These are phyloP conservation scores for Solanum hybrid DNA, from an alignment of 305 asterid species.

Conservation along the genomic window DNA sequence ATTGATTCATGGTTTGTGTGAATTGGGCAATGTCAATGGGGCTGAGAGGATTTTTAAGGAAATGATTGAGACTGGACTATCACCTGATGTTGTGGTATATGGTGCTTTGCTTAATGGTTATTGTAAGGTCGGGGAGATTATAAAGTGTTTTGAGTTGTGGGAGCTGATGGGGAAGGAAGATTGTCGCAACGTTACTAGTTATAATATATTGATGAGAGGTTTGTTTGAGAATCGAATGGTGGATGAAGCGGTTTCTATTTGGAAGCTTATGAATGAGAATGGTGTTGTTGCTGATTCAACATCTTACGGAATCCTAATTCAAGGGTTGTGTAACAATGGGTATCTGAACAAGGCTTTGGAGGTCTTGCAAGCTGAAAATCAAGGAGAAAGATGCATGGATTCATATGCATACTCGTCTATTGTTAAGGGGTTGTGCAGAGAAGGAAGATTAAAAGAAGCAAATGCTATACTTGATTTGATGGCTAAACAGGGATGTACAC, in stretches of 20 bases:
- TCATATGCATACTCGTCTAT: slow-evolving; percentile 61
- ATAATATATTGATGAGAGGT: slow-evolving; percentile 62
- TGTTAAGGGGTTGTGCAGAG: slow-evolving; percentile 54
- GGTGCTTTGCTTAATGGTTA: slow-evolving; percentile 65
- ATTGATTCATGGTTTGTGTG: slow-evolving; percentile 72
- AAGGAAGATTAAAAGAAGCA: slow-evolving; percentile 64
- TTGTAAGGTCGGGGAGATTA: slow-evolving; percentile 36
- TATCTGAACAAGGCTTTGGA: slow-evolving; percentile 43
- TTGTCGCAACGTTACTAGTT: slow-evolving; percentile 58
- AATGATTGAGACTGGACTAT: slow-evolving; percentile 40
- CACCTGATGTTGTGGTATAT: slow-evolving; percentile 59
- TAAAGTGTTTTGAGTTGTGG: slow-evolving; percentile 54
- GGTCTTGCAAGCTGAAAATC: slow-evolving; percentile 45
- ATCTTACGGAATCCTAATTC: slow-evolving; percentile 52
- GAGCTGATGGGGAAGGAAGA: slow-evolving; percentile 66
- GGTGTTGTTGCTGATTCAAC: slow-evolving; percentile 47
- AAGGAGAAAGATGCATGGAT: slow-evolving; percentile 36
- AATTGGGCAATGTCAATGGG: slow-evolving; percentile 52
- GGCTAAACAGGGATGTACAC: slow-evolving; percentile 41
- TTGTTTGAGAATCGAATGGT: slow-evolving; percentile 45
- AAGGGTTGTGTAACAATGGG: slow-evolving; percentile 73
- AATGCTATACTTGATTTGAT: slow-evolving; percentile 43
- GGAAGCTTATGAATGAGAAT: slow-evolving; percentile 52
- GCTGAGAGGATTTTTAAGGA: slow-evolving; percentile 58
- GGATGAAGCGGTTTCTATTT: slow-evolving; percentile 44